Evolutionary conservation across 2,329 filamentous ascomycete genomes (phyloP).

Genomic region (Xenoacremonium recifei): DNA sequence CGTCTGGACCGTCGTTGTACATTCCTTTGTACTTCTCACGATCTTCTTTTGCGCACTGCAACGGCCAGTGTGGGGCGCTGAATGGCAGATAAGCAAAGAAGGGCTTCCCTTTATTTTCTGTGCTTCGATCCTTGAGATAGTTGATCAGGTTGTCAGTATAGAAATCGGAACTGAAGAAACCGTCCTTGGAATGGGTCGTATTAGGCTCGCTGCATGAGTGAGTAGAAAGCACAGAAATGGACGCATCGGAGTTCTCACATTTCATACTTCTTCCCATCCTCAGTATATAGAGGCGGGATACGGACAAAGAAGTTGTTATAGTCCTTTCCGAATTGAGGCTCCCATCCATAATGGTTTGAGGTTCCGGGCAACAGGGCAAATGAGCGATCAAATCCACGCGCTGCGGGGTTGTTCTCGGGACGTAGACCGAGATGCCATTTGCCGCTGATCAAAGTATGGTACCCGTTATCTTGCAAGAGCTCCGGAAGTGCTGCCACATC

Average conservation of each 20-base stretch:
- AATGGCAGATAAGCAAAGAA: constrained; percentile 63
- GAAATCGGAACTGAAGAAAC: too few species aligned
- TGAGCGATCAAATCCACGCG: neutral
- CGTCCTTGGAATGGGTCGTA: too few species aligned
- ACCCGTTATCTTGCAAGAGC: neutral
- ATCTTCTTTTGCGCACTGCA: constrained; percentile 56
- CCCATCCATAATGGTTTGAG: neutral
- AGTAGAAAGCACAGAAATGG: neutral
- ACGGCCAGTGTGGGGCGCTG: constrained; percentile 62
- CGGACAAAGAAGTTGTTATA: neutral
- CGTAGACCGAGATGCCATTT: neutral
- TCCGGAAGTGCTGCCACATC: neutral
- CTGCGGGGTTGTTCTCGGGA: neutral
- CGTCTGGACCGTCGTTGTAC: neutral
- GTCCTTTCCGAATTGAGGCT: neutral
- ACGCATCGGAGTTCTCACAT: neutral
- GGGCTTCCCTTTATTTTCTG: constrained; percentile 33
- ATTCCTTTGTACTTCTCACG: constrained; percentile 43
- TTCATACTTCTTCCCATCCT: neutral
- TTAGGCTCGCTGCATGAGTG: too few species aligned
- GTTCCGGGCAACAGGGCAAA: neutral
- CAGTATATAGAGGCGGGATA: neutral
- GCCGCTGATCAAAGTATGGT: neutral
- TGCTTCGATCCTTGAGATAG: constrained; percentile 52
- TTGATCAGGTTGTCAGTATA: constrained; percentile 35